Evolutionary conservation across 176 grass and related monocot genomes (phyloP).

Genomic region (Oryza officinalis): DNA sequence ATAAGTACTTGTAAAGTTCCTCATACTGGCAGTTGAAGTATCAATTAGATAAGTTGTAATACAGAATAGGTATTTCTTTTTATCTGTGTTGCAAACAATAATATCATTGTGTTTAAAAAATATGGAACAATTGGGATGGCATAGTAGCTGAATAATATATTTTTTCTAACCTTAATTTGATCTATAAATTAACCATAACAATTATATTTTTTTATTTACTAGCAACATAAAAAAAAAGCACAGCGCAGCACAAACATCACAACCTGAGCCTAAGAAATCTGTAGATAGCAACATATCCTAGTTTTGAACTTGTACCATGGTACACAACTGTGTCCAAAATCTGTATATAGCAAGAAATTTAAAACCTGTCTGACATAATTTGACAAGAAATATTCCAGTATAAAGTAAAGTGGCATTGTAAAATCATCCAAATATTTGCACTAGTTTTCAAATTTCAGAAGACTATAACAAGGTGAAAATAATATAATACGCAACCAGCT

Average conservation of each 20-base stretch:
- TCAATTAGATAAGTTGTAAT: not conserved
- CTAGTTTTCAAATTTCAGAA: not conserved
- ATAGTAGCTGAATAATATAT: not conserved
- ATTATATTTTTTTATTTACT: not conserved
- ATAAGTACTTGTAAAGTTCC: not conserved
- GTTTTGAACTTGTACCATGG: not conserved
- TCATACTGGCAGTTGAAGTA: not conserved
- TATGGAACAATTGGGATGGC: not conserved
- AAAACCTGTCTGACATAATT: not conserved
- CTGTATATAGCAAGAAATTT: not conserved
- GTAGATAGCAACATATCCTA: too few relatives aligned
- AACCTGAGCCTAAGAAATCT: not conserved
- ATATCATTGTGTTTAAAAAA: not conserved
- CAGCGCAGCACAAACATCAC: not conserved
- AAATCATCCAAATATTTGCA: slow-evolving; percentile 2
- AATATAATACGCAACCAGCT: not conserved
- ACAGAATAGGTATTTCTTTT: too few relatives aligned
- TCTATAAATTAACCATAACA: not conserved
- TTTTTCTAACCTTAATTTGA: not conserved
- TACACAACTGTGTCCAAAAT: not conserved
- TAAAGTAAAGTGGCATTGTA: not conserved
- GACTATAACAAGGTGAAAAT: not conserved
- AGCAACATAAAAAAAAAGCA: not conserved
- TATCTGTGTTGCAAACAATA: not conserved
- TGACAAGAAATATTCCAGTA: not conserved